Evolutionary conservation across 345 rosid genomes (phyloP).

Genomic region (Eucalyptus albens): DNA sequence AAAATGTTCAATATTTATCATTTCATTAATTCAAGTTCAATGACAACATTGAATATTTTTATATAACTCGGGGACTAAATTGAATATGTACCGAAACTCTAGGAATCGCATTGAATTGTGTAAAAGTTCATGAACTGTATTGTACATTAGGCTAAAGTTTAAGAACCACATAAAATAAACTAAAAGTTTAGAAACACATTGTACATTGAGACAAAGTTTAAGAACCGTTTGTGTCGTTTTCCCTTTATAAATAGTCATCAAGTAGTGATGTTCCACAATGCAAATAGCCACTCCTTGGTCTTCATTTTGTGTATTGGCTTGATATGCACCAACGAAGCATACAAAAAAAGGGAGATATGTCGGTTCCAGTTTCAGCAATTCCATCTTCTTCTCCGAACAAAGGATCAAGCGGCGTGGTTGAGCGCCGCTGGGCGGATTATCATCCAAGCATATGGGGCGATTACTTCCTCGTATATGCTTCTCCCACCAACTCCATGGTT

Average conservation of each 20-base stretch:
- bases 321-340: not conserved
- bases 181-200: not conserved
- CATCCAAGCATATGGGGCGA: constrained; percentile 11
- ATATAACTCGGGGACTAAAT: not conserved
- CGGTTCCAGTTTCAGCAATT: not conserved
- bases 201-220: not conserved
- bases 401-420: not conserved
- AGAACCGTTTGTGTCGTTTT: not conserved
- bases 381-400: not conserved
- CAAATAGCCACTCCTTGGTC: not conserved
- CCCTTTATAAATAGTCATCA: not conserved
- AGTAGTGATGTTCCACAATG: not conserved
- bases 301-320: not conserved
- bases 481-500: not conserved
- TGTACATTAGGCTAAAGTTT: not conserved
- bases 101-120: not conserved
- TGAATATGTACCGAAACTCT: not conserved
- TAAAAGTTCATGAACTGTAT: not conserved
- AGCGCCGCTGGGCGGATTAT: not conserved
- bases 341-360: not conserved
- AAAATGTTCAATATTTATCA: too few relatives aligned
- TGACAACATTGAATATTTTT: too few relatives aligned
- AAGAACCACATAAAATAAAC: not conserved
- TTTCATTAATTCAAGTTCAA: too few relatives aligned
- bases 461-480: not conserved